Conservation (phyloP, 129 eudicot genomes). For the Flaveria sonorensis region DNA sequence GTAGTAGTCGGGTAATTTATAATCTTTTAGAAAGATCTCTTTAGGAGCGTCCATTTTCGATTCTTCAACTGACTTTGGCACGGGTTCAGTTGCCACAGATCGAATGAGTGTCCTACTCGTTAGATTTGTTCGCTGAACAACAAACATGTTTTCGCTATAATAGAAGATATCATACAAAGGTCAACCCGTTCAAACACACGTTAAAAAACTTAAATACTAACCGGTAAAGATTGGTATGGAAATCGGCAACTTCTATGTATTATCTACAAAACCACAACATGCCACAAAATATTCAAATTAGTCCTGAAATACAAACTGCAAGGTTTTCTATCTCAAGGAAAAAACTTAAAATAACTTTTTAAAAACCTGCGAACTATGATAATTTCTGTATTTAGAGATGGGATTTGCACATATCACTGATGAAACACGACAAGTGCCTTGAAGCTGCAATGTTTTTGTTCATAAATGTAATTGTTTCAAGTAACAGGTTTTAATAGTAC, state of each 20-base stretch:
- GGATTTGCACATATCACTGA: constrained; percentile 41
- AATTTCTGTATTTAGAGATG: constrained; percentile 24
- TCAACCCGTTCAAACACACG: background rate
- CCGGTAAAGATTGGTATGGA: constrained; percentile 46
- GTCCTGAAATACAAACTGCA: background rate
- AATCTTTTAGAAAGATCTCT: constrained; percentile 88
- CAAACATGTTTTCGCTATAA: background rate
- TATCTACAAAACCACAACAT: constrained; percentile 35
- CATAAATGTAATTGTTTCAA: constrained; percentile 3
- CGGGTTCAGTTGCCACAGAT: constrained; percentile 72
- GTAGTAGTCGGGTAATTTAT: constrained; percentile 87
- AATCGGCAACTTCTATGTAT: constrained; percentile 37
- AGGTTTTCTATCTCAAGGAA: background rate
- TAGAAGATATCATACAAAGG: background rate
- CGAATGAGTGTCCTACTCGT: constrained; percentile 51
- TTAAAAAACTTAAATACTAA: constrained; percentile 39
- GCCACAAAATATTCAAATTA: background rate
- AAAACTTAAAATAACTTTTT: background rate
- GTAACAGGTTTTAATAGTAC: background rate
- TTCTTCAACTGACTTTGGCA: constrained; percentile 61
- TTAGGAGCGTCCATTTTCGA: constrained; percentile 77
- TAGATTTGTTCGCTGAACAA: constrained; percentile 45
- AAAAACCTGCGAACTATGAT: constrained; percentile 5
- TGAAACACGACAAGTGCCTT: constrained; percentile 37
- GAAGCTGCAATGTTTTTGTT: constrained; percentile 48